Percentiles rank a stretch among this genome's conserved stretches.
Evolutionary conservation across 2,329 filamentous ascomycete genomes (phyloP).

Genomic region (Fusarium metavorans): DNA sequence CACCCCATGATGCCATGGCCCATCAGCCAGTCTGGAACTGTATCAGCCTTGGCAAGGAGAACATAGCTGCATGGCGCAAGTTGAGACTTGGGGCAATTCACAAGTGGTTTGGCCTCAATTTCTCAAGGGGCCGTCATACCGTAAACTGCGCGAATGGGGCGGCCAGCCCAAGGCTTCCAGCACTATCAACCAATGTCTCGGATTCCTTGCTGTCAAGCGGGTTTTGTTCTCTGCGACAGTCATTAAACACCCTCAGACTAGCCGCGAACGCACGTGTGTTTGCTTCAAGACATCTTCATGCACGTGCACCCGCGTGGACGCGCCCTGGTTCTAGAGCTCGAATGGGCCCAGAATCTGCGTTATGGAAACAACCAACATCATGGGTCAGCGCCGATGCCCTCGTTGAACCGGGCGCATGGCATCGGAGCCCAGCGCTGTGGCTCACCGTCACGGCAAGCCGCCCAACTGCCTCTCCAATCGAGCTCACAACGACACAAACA

Average conservation of each 20-base stretch:
- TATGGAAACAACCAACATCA: constrained; percentile 13
- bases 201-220: constrained; percentile 2
- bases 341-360: constrained; percentile 8
- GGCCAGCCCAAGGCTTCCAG: neutral
- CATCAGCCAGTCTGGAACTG: constrained; percentile 11
- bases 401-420: constrained; percentile 8
- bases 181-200: constrained; percentile 13
- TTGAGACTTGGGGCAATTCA: neutral
- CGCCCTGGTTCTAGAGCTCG: constrained; percentile 14
- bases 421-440: neutral
- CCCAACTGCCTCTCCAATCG: neutral
- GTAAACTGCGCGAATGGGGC: neutral
- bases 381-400: constrained; percentile 6
- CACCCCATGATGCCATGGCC: constrained; percentile 13
- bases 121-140: neutral
- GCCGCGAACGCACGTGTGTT: constrained; percentile 6
- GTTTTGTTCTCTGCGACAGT: constrained; percentile 1
- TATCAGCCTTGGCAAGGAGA: constrained; percentile 28
- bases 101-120: neutral
- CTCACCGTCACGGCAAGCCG: constrained; percentile 6
- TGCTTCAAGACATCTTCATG: constrained; percentile 2
- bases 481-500: neutral
- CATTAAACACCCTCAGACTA: neutral
- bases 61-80: neutral
- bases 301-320: neutral